These are phyloP conservation scores for Fomitopsis serialis DNA, from an alignment of 768 basidiomycete species.

Conservation along the genomic window DNA sequence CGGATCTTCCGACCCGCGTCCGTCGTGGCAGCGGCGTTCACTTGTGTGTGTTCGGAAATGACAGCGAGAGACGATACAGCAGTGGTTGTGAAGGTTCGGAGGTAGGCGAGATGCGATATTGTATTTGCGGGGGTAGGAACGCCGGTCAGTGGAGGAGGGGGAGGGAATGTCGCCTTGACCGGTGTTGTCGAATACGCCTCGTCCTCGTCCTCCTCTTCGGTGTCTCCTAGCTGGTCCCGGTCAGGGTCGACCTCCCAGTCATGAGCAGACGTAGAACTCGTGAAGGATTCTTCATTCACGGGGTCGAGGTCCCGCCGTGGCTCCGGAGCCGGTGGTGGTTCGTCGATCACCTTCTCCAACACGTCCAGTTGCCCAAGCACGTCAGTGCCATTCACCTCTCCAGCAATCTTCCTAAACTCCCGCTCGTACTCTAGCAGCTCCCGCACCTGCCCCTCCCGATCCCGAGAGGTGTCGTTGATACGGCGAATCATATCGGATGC, in stretches of 20 bases:
- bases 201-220: conserved; percentile 41
- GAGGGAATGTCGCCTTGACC: conserved; percentile 53
- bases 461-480: conserved; percentile 68
- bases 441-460: conserved; percentile 78
- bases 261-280: conserved; percentile 15
- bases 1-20: conserved; percentile 86
- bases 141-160: conserved; percentile 41
- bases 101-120: conserved; percentile 60
- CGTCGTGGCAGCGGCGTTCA: conserved; percentile 78
- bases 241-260: conserved; percentile 54
- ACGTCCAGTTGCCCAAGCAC: conserved; percentile 65
- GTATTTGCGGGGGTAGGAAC: conserved; percentile 53
- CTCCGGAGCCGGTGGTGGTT: conserved; percentile 23
- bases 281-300: conserved; percentile 25
- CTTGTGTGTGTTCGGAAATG: conserved; percentile 85
- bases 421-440: conserved; percentile 74
- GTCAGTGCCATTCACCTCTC: conserved; percentile 73
- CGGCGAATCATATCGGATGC: conserved; percentile 74
- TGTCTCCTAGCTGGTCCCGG: conserved; percentile 38
- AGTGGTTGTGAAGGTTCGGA: conserved; percentile 70
- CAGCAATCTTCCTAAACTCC: conserved; percentile 71
- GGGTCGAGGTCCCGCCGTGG: conserved; percentile 17
- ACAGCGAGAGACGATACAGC: conserved; percentile 70
- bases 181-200: conserved; percentile 38
- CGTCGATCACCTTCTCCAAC: conserved; percentile 46